Base-by-base conservation (phyloP, 345 rosid genomes). In the Populus simonii region DNA sequence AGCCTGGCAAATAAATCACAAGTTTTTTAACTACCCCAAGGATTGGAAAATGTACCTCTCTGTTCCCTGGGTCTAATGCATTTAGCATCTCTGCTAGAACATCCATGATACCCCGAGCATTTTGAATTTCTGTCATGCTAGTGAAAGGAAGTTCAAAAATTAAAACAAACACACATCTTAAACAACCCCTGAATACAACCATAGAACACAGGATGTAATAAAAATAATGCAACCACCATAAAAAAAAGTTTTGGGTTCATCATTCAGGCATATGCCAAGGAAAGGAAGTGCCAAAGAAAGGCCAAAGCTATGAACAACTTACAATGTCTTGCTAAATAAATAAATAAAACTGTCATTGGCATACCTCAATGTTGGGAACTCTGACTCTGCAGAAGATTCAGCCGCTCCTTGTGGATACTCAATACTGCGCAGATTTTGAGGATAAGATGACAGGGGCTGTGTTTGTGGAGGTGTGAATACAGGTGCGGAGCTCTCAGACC, bases 71-170 rank as follows among this genome's bases (percentile, higher is more conserved):
- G 77, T 90, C 97, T 79, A 96, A 61, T 72, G 98, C 99, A 89
- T 62, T 94, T 73, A 96, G 89, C 98, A 96, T 96, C 87, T 96
- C 99, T n/a, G 96, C 83, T 81, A 96, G 97, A 70, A 96, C 98
- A 80, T 96, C 99, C 97, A 96, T 89, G 68, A 94, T 89, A 73
- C 97, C 98, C 67, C 96, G 92, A 39, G 99, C 99, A 86, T 94
- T 96, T 84, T 96, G 99, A 84, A 94, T 91, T 89, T 96, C 99
- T 68, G 96, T 84, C 93, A 94, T 79, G 85, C 99, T 96, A 75
- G 83, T 45, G 83, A 84, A 85, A 66, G 39, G 80, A 82, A 76
- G 66, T 86, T 71, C 75, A 78, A 75, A 31, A 82, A 80, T 38
- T 38, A 70, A 75, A 8, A 57, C 11, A 51, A 66, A 74, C 49